Evolutionary conservation across 2,329 filamentous ascomycete species (phyloP), one percentile per base, ranked within the genome.

Genomic region (Aureobasidium namibiae): DNA sequence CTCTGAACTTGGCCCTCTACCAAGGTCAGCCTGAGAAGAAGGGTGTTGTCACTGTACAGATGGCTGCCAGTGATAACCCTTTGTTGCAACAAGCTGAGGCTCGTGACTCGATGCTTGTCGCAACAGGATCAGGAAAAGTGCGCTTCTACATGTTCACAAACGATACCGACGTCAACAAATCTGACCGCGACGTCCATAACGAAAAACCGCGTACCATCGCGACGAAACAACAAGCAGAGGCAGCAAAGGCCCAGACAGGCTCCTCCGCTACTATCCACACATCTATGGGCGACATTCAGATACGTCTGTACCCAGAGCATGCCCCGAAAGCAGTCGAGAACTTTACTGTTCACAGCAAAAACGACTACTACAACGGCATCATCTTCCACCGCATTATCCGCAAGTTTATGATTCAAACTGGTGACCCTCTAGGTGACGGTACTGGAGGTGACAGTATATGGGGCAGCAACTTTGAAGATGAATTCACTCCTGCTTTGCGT

Each of bases 141-240:
- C 88, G 95, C 41, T 99, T 99, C 76, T 99, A 96, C 80, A 91
- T 97, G 85, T 99, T 96, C 74, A 96, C 90, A 36, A 95, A 96
- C 72, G 89, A 96, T 39, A 83, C 86, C 38, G 88, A 90, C 24
- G 81, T 94, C 54, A 87, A 86, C 65, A 95, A 92, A 72, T 87
- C 88, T 8, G 86, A 87, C 36, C 86, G 94, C 65, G 94, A 99
- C 71, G 81, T 99, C 11, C 91, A 96, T 66, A 99, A 99, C 71
- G 94, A 99, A 74, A 92, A 91, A 66, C 94, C 92, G 0, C 87
- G 84, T 1, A 80, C 85, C 56, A 70, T 86, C 18, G 61, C 75
- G 4, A 78, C 71, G 77, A 64, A 73, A 69, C 50, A 85, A 81
- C 72, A 76, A 76, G 48, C 74, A 74, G 68, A 75, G 14, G 71